Conservation (phyloP, 331 rosid species). For the Erythrophleum ivorense region DNA sequence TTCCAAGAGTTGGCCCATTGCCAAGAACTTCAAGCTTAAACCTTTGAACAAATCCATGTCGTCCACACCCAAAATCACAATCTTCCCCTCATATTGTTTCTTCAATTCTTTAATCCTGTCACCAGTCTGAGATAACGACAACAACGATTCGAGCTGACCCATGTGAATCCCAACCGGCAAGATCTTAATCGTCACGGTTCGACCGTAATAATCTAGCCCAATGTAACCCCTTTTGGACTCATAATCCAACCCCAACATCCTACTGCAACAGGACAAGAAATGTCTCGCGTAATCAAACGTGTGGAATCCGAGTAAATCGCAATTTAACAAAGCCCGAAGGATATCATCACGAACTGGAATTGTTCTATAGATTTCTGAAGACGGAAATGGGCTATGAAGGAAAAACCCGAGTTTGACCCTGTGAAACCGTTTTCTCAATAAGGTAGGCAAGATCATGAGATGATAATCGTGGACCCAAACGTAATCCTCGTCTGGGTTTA, state of each 20-base stretch:
- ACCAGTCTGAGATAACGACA: conserved; percentile 48
- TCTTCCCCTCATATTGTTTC: conserved; percentile 50
- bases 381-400: conserved; percentile 69
- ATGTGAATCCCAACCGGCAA: conserved; percentile 75
- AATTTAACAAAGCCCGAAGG: conserved; percentile 59
- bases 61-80: conserved; percentile 66
- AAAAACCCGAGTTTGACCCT: conserved; percentile 72
- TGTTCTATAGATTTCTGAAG: conserved; percentile 70
- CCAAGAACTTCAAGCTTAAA: conserved; percentile 68
- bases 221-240: conserved; percentile 79
- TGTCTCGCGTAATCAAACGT: conserved; percentile 80
- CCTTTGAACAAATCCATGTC: conserved; percentile 82
- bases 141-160: conserved; percentile 60
- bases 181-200: conserved; percentile 72
- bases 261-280: conserved; percentile 74
- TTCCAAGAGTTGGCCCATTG: conserved; percentile 61
- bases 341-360: conserved; percentile 68
- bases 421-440: conserved; percentile 57
- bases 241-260: conserved; percentile 76
- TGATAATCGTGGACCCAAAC: conserved; percentile 61
- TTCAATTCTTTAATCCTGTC: conserved; percentile 50
- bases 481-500: conserved; percentile 49
- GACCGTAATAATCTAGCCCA: conserved; percentile 70
- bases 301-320: conserved; percentile 77
- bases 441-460: conserved; percentile 58